Percentiles rank a stretch among this genome's conserved stretches.
phyloP scores from a whole-genome alignment of 768 basidiomycete genomes.

The Boletus rufocinnamomeus region DNA sequence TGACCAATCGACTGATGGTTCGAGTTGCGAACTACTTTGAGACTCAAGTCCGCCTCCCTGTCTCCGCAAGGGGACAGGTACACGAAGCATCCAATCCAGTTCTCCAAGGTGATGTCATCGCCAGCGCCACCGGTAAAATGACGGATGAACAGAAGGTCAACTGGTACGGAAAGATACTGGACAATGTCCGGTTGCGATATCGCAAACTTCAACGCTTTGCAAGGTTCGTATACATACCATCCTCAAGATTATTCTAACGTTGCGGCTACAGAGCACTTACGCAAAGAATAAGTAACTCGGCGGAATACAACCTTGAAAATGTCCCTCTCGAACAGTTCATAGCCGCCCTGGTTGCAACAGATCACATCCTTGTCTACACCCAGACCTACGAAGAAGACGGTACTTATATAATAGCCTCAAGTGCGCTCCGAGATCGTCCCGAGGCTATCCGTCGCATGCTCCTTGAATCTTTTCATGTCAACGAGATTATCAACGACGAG shows the following conservation, averaged over 20 bases:
- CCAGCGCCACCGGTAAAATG: constrained; percentile 54
- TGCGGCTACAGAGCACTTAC: constrained; percentile 55
- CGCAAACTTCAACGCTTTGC: constrained; percentile 94
- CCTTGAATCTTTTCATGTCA: constrained; percentile 80
- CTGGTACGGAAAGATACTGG: constrained; percentile 94
- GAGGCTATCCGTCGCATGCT: constrained; percentile 79
- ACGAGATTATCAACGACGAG: constrained; percentile 57
- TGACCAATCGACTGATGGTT: constrained; percentile 91
- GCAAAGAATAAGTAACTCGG: constrained; percentile 90
- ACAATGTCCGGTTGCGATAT: constrained; percentile 88
- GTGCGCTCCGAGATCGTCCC: constrained; percentile 71
- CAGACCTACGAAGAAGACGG: constrained; percentile 85
- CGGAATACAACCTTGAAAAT: constrained; percentile 82
- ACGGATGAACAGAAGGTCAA: constrained; percentile 76
- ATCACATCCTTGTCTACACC: constrained; percentile 94
- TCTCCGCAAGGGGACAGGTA: constrained; percentile 38
- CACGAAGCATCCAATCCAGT: constrained; percentile 34
- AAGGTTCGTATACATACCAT: constrained; percentile 47
- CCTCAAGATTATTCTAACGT: constrained; percentile 6
- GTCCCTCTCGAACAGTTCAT: constrained; percentile 80
- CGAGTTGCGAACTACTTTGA: constrained; percentile 95
- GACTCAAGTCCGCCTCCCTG: constrained; percentile 82
- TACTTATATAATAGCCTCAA: constrained; percentile 85
- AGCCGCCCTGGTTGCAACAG: constrained; percentile 72
- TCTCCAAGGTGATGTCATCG: constrained; percentile 39